A percentile compares a stretch with the other conserved stretches of the same genome.
Conservation (phyloP, 2,329 filamentous ascomycete species). For the Beauveria pseudobassiana region DNA sequence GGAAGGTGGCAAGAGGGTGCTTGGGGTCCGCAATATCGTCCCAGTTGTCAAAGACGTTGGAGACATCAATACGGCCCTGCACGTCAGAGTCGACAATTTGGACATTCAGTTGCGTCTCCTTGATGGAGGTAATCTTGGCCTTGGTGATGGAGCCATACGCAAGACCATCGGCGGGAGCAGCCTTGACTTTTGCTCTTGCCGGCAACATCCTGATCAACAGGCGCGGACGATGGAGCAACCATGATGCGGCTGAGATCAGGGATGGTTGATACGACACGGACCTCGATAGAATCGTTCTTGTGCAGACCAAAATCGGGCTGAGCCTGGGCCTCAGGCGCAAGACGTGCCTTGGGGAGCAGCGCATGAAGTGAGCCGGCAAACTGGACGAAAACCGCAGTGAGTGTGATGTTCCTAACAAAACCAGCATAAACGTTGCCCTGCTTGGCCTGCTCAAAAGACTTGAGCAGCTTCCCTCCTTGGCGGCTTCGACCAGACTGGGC, state of each 20-base stretch:
- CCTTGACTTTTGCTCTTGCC: conserved; percentile 28
- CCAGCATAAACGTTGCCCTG: conserved; percentile 64
- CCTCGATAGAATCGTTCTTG: conserved; percentile 66
- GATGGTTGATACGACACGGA: conserved; percentile 67
- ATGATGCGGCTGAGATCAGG: conserved; percentile 61
- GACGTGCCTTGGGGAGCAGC: conserved; percentile 69
- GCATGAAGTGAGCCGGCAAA: conserved; percentile 73
- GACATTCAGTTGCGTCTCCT: conserved; percentile 89
- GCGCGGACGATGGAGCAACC: conserved; percentile 41
- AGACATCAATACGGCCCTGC: conserved; percentile 87
- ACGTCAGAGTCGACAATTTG: conserved; percentile 64
- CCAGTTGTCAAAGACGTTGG: conserved; percentile 83
- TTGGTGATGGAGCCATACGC: conserved; percentile 64
- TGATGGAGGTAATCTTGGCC: conserved; percentile 74
- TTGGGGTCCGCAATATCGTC: conserved; percentile 80
- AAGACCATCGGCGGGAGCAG: conserved; percentile 58
- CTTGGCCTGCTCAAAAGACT: conserved; percentile 61
- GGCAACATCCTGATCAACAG: conserved; percentile 35
- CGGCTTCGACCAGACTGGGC: conserved; percentile 69
- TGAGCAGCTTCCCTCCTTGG: conserved; percentile 65
- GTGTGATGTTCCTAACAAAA: conserved; percentile 78
- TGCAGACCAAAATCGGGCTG: conserved; percentile 72
- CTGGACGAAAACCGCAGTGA: conserved; percentile 78
- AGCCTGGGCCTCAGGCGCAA: conserved; percentile 61
- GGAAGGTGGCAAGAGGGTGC: conserved; percentile 66